Evolutionary conservation across 2,329 filamentous ascomycete species (phyloP).

Genomic region (Phialocephala sp.): DNA sequence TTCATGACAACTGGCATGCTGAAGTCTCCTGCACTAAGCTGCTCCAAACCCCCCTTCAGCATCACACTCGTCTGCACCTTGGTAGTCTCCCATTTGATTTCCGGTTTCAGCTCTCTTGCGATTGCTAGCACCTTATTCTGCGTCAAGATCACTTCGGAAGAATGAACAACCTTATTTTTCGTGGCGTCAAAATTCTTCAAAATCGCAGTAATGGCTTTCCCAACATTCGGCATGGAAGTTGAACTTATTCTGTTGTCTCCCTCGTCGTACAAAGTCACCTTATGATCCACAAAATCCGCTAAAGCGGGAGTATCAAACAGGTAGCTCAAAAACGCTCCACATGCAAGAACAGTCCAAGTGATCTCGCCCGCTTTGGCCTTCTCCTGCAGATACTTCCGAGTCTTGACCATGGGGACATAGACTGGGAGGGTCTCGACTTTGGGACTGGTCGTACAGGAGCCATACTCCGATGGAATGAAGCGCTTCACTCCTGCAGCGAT

Average conservation of each 20-base stretch:
- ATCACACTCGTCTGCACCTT: slow-evolving; percentile 25
- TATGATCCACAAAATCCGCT: slow-evolving; percentile 49
- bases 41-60: slow-evolving; percentile 27
- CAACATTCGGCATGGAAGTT: slow-evolving; percentile 42
- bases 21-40: slow-evolving; percentile 34
- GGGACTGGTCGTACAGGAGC: slow-evolving; percentile 39
- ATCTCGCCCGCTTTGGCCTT: slow-evolving; percentile 43
- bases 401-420: slow-evolving; percentile 27
- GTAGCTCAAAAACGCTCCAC: slow-evolving; percentile 65
- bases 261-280: slow-evolving; percentile 51
- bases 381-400: slow-evolving; percentile 31
- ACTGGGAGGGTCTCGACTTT: slow-evolving; percentile 27
- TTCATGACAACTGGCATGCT: slow-evolving; percentile 39
- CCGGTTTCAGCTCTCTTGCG: slow-evolving; percentile 28
- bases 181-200: slow-evolving; percentile 44
- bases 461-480: slow-evolving; percentile 65
- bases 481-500: slow-evolving; percentile 63
- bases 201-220: slow-evolving; percentile 43
- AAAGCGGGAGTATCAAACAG: slow-evolving; percentile 48
- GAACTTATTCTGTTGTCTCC: slow-evolving; percentile 48
- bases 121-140: slow-evolving; percentile 31
- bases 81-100: slow-evolving; percentile 34
- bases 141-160: slow-evolving; percentile 31
- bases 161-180: slow-evolving; percentile 29
- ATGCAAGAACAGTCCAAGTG: slow-evolving; percentile 60